These are phyloP conservation scores for Blastomyces emzantsi DNA, from an alignment of 2,329 filamentous ascomycete genomes.

Conservation along the genomic window DNA sequence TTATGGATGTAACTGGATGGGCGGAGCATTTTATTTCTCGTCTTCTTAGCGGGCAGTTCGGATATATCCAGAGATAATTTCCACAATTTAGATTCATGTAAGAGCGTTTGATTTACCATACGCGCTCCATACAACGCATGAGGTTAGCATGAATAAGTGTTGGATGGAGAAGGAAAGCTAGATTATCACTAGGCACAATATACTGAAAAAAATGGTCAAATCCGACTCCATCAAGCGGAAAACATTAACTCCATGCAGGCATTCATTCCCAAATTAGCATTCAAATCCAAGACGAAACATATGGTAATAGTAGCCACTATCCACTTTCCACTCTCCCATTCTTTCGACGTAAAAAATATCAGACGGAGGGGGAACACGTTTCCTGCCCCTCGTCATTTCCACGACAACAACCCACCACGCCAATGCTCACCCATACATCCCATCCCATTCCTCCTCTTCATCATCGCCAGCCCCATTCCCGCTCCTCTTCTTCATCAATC, in stretches of 20 bases:
- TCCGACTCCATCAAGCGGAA: background rate
- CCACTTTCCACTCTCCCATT: background rate
- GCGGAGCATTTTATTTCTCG: background rate
- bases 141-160: background rate
- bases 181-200: background rate
- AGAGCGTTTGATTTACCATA: background rate
- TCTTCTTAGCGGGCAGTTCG: background rate
- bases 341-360: no score
- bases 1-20: background rate
- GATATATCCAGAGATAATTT: background rate
- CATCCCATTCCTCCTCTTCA: constrained; percentile 41
- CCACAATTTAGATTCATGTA: background rate
- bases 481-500: constrained; percentile 38
- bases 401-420: no score
- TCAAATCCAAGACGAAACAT: background rate
- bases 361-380: background rate
- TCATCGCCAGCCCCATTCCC: constrained; percentile 26
- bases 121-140: background rate
- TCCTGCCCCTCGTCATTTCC: background rate
- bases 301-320: background rate
- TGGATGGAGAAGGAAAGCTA: background rate
- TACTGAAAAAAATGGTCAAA: background rate
- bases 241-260: background rate
- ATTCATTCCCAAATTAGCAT: background rate
- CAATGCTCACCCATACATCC: constrained; percentile 35